These are phyloP conservation scores for Asterochloris sp. DNA, from an alignment of 139 green algal genomes.

Conservation along the genomic window DNA sequence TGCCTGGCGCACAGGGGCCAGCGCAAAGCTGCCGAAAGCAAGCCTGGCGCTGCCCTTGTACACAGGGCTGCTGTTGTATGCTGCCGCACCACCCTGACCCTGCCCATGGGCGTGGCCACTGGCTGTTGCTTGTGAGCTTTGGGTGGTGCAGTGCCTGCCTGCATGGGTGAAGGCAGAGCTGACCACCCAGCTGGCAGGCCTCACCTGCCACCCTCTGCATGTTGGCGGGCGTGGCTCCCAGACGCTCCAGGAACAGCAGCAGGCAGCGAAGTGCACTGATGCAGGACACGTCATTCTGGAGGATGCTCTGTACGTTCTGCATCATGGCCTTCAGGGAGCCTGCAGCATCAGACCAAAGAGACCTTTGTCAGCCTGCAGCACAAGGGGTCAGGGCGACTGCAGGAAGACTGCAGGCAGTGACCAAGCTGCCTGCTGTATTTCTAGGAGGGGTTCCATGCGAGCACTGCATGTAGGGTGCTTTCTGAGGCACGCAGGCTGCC, in stretches of 20 bases:
- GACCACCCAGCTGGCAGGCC: too few species aligned
- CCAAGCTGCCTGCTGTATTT: not conserved
- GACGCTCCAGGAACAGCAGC: conserved; percentile 4
- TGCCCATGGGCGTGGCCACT: too few species aligned
- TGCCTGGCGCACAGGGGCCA: not conserved
- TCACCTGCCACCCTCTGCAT: not conserved
- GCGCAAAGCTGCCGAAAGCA: not conserved
- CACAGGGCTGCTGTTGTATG: too few species aligned
- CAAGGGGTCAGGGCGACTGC: not conserved
- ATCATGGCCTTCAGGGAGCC: not conserved
- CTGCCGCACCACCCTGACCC: too few species aligned
- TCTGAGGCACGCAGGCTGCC: too few species aligned
- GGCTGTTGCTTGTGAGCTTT: too few species aligned
- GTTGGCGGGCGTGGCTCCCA: not conserved
- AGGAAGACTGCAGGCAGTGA: not conserved
- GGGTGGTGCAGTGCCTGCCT: too few species aligned
- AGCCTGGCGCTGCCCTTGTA: too few species aligned
- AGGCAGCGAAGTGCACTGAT: conserved; percentile 16
- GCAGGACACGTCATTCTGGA: not conserved
- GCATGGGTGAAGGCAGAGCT: too few species aligned
- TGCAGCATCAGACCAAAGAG: not conserved
- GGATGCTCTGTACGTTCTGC: not conserved
- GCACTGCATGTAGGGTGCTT: too few species aligned
- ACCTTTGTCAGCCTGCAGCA: not conserved
- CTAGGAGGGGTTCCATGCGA: not conserved